Evolutionary conservation across 225 moss, liverwort and hornwort species (phyloP), one percentile per base, ranked within the genome.

Genomic region (Anthoceros angustus): DNA sequence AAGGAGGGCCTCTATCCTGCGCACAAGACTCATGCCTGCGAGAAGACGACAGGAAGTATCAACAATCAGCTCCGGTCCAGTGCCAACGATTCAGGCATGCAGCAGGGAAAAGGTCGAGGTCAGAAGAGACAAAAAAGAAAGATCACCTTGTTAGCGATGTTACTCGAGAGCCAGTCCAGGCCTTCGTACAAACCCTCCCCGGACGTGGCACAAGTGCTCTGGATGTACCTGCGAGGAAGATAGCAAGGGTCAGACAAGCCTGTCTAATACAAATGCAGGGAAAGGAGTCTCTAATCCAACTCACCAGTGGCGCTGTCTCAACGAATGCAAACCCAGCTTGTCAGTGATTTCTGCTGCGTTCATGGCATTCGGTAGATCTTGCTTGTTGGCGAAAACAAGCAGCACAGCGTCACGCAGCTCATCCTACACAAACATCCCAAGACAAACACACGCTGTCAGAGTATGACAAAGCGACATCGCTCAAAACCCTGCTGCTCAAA

Each of bases 321-420:
- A 79, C n/a, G 91, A 92, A 39, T 92, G 91, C 43, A 92, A 83
- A 62, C 92, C 92, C 43, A 92, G 84, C 76, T 88, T 92, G 61
- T 92, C 92, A 9, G 88, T 92, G 20, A 92, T 92, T 84, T 92
- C 91, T n/a, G 91, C 91, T 18, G 91, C 91, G 62, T 92, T 92
- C 92, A 92, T 92, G 25, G 92, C 92, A 61, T 92, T 88, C 0
- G 92, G 92, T 71, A 92, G 72, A 76, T 92, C 92, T 76, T 92
- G 92, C 66, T 92, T 92, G 84, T 92, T 92, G 64, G 92, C 92
- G 46, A 92, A 92, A 26, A 88, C 92, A 18, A 92, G 75, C 10
- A 92, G 71, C 14, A 92, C 92, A 12, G 88, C 92, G 76, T 88
- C 88, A 40, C 88, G 88, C 40, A 88, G 82, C 72, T 92, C 92